A percentile compares a stretch with the other conserved stretches of the same genome.
These are phyloP conservation scores for Erodium maritimum DNA, from an alignment of 345 rosid species.

Conservation along the genomic window DNA sequence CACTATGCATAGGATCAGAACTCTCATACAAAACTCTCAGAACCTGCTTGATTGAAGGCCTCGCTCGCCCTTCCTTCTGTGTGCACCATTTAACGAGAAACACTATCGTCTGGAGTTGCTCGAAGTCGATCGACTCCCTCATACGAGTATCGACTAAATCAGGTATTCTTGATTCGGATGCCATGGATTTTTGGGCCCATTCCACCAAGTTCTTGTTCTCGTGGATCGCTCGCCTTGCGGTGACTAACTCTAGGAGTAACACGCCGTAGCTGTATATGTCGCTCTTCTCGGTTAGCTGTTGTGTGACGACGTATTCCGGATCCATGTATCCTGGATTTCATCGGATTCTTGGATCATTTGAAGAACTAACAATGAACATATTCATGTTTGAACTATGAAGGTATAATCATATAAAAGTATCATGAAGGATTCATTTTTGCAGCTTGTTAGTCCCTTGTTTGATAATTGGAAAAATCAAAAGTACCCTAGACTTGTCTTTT, in stretches of 20 bases:
- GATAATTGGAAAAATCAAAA: too few species aligned
- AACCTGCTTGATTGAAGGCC: conserved; percentile 89
- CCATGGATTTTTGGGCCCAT: conserved; percentile 44
- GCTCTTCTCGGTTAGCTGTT: conserved; percentile 87
- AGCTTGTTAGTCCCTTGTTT: too few species aligned
- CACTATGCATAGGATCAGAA: conserved; percentile 65
- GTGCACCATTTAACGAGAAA: conserved; percentile 81
- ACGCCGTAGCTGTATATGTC: conserved; percentile 94
- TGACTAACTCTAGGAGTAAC: conserved; percentile 67
- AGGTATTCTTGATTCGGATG: conserved; percentile 36
- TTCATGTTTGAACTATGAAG: too few species aligned
- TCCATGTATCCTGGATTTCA: too few species aligned
- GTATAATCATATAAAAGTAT: too few species aligned
- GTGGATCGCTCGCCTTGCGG: conserved; percentile 59
- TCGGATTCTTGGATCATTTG: too few species aligned
- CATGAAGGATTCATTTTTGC: too few species aligned
- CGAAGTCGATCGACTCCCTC: conserved; percentile 46
- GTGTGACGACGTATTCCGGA: conserved; percentile 91
- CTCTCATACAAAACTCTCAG: conserved; percentile 72
- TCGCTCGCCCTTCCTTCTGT: conserved; percentile 58
- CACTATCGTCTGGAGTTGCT: conserved; percentile 57
- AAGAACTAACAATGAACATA: too few species aligned
- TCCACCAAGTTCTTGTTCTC: conserved; percentile 73
- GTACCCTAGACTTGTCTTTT: too few species aligned
- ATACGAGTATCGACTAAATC: conserved; percentile 63